Evolutionary conservation across 768 basidiomycete species (phyloP).

Genomic region (Omphalotus guepiniiformis): DNA sequence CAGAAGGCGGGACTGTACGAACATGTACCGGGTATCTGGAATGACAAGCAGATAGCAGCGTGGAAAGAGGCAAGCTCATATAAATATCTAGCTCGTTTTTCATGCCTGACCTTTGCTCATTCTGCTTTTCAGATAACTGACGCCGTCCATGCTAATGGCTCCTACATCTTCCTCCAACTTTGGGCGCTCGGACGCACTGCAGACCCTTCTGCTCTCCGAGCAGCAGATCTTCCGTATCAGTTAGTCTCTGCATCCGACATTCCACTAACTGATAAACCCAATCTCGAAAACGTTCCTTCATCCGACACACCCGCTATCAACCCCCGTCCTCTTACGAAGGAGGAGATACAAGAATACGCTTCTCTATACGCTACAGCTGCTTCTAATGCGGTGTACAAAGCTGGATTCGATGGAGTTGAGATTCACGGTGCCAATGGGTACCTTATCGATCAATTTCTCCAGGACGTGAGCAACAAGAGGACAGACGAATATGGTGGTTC

Average conservation of each 20-base stretch:
- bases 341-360: constrained; percentile 37
- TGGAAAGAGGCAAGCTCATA: background rate
- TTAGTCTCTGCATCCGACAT: constrained; percentile 23
- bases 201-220: background rate
- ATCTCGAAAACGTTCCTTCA: constrained; percentile 10
- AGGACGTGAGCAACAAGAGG: constrained; percentile 36
- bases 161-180: constrained; percentile 43
- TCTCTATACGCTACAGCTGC: constrained; percentile 41
- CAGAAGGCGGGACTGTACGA: constrained; percentile 18
- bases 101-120: background rate
- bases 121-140: constrained; percentile 33
- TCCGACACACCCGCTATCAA: background rate
- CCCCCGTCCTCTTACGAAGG: constrained; percentile 30
- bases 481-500: constrained; percentile 53
- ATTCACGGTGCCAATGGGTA: constrained; percentile 30
- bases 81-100: constrained; percentile 21
- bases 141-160: constrained; percentile 36
- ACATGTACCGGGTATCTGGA: constrained; percentile 19
- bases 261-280: background rate
- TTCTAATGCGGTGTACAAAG: constrained; percentile 36
- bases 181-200: constrained; percentile 45
- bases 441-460: constrained; percentile 44
- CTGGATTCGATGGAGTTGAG: constrained; percentile 59
- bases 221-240: constrained; percentile 15
- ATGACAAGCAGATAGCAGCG: constrained; percentile 11